phyloP scores from a whole-genome alignment of 768 basidiomycete species.

The Lepiota venenata region DNA sequence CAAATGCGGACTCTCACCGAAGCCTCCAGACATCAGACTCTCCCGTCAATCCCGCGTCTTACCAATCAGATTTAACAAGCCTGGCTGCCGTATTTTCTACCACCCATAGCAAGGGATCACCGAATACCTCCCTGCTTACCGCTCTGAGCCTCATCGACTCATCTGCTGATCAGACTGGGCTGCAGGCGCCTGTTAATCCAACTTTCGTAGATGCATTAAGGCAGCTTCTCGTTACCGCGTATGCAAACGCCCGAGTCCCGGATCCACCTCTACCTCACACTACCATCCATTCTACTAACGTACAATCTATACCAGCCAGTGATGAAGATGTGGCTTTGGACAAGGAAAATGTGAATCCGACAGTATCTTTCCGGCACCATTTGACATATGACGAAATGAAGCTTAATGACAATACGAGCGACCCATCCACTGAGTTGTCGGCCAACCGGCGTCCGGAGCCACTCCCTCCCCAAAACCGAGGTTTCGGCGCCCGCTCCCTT shows the following conservation, averaged over 20 bases:
- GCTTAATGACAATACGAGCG: conserved; percentile 15
- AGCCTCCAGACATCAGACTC: not conserved
- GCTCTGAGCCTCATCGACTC: conserved; percentile 27
- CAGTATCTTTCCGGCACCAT: conserved; percentile 40
- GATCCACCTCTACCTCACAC: conserved; percentile 17
- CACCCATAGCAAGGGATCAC: conserved; percentile 15
- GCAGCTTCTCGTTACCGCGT: conserved; percentile 35
- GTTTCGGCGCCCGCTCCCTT: conserved; percentile 27
- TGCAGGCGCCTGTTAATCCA: conserved; percentile 27
- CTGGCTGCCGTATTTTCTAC: conserved; percentile 6
- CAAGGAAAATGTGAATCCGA: conserved; percentile 70
- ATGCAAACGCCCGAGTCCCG: conserved; percentile 16
- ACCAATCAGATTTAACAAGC: not conserved
- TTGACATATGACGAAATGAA: conserved; percentile 26
- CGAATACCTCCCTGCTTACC: conserved; percentile 32
- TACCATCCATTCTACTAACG: conserved; percentile 7
- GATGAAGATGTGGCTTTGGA: conserved; percentile 63
- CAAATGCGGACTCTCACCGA: not conserved
- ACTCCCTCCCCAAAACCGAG: conserved; percentile 19
- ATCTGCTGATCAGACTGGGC: conserved; percentile 12
- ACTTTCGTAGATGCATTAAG: conserved; percentile 47
- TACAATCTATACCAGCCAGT: conserved; percentile 12
- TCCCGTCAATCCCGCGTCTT: not conserved
- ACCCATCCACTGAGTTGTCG: not conserved
- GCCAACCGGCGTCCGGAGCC: not conserved